phyloP scores from a whole-genome alignment of 306 rosid species.

The Inga oerstediana region DNA sequence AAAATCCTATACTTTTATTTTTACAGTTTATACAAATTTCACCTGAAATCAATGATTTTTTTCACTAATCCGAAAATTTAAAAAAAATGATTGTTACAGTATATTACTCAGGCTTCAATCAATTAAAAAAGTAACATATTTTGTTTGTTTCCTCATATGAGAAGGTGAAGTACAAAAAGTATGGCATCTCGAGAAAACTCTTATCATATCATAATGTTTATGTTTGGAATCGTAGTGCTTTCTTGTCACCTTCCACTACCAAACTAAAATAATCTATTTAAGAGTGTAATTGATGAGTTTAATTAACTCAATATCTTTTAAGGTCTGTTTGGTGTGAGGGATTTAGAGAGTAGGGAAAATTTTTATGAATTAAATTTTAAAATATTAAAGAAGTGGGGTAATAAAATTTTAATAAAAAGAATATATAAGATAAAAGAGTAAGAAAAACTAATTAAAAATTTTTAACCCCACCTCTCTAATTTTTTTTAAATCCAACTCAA shows the following conservation, averaged over 20 bases:
- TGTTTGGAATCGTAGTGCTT: constrained; percentile 22
- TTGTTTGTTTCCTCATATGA: constrained; percentile 31
- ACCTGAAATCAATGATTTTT: neutral
- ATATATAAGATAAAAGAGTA: no score
- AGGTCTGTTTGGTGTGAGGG: no score
- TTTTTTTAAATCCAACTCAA: no score
- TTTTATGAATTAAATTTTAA: no score
- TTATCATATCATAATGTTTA: neutral
- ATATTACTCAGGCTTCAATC: neutral
- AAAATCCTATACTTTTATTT: neutral
- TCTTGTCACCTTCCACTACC: constrained; percentile 19
- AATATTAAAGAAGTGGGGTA: no score
- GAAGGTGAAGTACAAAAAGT: constrained; percentile 26
- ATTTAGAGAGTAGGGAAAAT: no score
- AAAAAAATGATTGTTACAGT: neutral
- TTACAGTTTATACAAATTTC: neutral
- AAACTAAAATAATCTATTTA: neutral
- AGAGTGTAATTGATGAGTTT: neutral
- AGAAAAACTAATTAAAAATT: no score
- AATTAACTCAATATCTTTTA: no score
- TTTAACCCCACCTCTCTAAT: no score
- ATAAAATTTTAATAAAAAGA: no score
- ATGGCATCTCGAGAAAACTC: constrained; percentile 42
- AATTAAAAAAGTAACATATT: constrained; percentile 1
- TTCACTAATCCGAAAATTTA: neutral